Conservation (phyloP, 2,329 filamentous ascomycete genomes). For the Elsinoe ampelina region DNA sequence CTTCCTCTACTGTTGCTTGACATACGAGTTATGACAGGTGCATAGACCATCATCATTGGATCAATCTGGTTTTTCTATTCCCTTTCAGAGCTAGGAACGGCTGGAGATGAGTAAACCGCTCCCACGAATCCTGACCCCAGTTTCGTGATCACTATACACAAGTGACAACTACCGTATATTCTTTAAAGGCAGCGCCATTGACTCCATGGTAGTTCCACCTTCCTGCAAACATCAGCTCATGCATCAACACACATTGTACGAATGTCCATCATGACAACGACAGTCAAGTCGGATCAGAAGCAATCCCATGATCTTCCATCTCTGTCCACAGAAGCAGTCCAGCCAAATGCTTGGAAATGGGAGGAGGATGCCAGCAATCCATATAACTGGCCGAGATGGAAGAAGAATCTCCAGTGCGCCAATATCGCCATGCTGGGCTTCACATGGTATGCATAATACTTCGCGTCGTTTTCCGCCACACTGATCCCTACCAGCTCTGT, state of each 20-base stretch:
- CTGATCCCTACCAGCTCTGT: background rate
- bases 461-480: background rate
- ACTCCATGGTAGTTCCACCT: no score
- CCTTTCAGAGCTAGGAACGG: no score
- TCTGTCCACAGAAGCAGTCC: background rate
- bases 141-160: no score
- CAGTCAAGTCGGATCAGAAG: background rate
- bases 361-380: constrained; percentile 39
- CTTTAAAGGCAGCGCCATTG: no score
- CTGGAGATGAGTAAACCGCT: no score
- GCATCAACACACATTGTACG: background rate
- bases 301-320: background rate
- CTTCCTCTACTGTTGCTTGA: no score
- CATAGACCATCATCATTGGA: no score
- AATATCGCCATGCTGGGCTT: constrained; percentile 35
- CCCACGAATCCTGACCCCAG: no score
- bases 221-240: no score
- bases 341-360: constrained; percentile 19
- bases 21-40: no score
- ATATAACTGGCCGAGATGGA: constrained; percentile 41
- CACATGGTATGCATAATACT: background rate
- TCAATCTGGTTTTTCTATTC: no score
- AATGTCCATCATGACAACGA: background rate
- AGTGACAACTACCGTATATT: no score
- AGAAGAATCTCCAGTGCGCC: constrained; percentile 34